Conservation (phyloP, 352 stramenopile genomes). For the Blastocystis sp. region DNA sequence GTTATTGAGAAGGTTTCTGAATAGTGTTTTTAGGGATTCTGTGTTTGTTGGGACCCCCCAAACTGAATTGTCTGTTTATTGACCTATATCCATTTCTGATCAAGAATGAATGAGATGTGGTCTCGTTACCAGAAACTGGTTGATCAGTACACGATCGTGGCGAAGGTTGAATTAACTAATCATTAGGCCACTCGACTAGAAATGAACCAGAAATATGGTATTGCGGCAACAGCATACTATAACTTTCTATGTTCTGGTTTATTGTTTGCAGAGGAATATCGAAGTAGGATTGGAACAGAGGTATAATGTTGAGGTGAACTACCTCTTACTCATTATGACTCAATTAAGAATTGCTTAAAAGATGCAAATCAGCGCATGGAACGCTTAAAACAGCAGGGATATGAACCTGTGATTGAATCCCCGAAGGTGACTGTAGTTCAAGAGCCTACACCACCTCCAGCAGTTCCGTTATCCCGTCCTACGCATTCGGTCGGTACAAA, state of each 20-base stretch:
- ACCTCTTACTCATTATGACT: not conserved
- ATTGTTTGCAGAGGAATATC: constrained; percentile 22
- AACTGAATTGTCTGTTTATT: not conserved
- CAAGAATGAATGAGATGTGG: not conserved
- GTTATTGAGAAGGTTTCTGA: not conserved
- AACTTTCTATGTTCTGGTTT: constrained; percentile 1
- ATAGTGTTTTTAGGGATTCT: constrained; percentile 15
- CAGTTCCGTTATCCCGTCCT: not conserved
- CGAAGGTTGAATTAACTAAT: not conserved
- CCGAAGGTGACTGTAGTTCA: not conserved
- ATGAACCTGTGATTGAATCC: constrained; percentile 3
- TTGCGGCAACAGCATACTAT: constrained; percentile 10
- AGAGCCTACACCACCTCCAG: not conserved
- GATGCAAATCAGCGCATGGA: not conserved
- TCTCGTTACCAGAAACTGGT: not conserved
- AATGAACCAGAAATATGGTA: not conserved
- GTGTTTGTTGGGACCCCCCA: not conserved
- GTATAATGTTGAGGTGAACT: not conserved
- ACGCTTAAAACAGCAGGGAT: not conserved
- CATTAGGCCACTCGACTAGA: not conserved
- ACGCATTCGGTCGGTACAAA: not conserved
- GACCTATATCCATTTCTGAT: not conserved
- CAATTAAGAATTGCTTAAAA: not conserved
- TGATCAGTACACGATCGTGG: constrained; percentile 14
- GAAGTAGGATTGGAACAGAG: not conserved